Base-by-base conservation (phyloP, 2,329 filamentous ascomycete species). In the Penicillium glabrum region DNA sequence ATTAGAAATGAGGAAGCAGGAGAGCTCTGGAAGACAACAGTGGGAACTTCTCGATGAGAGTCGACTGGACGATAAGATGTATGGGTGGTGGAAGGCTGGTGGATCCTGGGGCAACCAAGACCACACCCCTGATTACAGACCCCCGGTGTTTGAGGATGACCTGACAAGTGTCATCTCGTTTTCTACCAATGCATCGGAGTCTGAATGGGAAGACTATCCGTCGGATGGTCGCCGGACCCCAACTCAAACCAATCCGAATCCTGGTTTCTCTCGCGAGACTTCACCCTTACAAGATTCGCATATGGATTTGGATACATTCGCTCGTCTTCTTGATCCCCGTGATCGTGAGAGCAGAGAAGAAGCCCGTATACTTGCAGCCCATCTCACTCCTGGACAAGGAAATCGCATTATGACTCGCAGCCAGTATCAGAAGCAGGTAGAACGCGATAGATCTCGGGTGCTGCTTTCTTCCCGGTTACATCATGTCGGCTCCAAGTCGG, bases 61-160 rank as follows among this genome's bases (percentile, higher is more conserved):
- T 27, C 83, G 85, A 39, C 79, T 97, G 2, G 89, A 93, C 61
- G 81, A 83, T 2, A 87, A 86, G 57, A 77, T 97, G 1, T 98
- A 97, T 71, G 80, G 81, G 29, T 95, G 93, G 85, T 98, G 91
- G 89, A 86, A 89, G 51, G 80, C 82, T 53, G 91, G 91, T 21
- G 91, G 90, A 8, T 90, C 90, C 78, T 97, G 91, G 87, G 93
- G 93, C 1, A 87, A 88, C 16, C 81, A 87, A 31, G 93, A 98
- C 70, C 81, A 82, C 5, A 96, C 90, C 67, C 90, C 89, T 27
- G 89, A 93, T 60, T 98, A 93, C 71, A 73, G 80, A 31, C 87
- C 87, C 1, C 67, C 72, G 2, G 72, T 79, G 11, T 70, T 77
- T 5, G 79, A 86, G 11, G 86, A 88, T 69, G 91, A 96, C 68